A percentile compares a stretch with the other conserved stretches of the same genome.
Conservation (phyloP, 805 yeast species). For the Priceomyces castillae region DNA sequence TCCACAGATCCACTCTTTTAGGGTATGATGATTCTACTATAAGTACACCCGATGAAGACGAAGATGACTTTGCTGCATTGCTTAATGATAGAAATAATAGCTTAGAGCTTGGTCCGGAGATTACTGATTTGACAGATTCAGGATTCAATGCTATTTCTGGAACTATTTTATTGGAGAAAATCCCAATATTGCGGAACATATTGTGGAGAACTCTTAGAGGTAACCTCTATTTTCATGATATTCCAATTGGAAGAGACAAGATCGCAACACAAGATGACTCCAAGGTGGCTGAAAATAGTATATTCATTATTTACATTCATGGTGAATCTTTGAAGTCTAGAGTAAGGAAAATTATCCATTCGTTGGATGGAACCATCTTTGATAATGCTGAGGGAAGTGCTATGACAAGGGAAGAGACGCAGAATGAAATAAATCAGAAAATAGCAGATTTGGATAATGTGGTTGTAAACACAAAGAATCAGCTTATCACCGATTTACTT, state of each 20-base stretch:
- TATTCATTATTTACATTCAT: slow-evolving; percentile 39
- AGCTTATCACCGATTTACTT: slow-evolving; percentile 36
- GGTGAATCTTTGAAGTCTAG: slow-evolving; percentile 36
- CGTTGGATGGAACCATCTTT: slow-evolving; percentile 38
- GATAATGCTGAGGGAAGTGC: slow-evolving; percentile 35
- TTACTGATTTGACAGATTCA: slow-evolving; percentile 18
- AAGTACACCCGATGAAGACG: slow-evolving; percentile 22
- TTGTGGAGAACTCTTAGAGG: slow-evolving; percentile 45
- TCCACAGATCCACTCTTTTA: slow-evolving; percentile 26
- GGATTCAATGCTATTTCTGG: slow-evolving; percentile 37
- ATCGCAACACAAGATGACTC: slow-evolving; percentile 12
- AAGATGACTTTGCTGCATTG: slow-evolving; percentile 29
- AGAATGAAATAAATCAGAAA: slow-evolving; percentile 30
- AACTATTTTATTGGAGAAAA: slow-evolving; percentile 32
- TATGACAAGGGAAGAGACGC: slow-evolving; percentile 21
- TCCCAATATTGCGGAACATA: slow-evolving; percentile 36
- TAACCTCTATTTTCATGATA: slow-evolving; percentile 39
- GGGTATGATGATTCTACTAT: slow-evolving; percentile 8
- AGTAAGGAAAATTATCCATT: slow-evolving; percentile 34
- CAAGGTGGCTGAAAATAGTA: slow-evolving; percentile 28
- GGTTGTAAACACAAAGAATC: slow-evolving; percentile 32
- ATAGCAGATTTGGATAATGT: slow-evolving; percentile 32
- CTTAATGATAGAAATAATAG: slow-evolving; percentile 19
- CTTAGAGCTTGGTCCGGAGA: slow-evolving; percentile 22
- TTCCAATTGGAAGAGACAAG: slow-evolving; percentile 26